Evolutionary conservation across 2,329 filamentous ascomycete species (phyloP).

Genomic region (Phaeoacremonium minimum): DNA sequence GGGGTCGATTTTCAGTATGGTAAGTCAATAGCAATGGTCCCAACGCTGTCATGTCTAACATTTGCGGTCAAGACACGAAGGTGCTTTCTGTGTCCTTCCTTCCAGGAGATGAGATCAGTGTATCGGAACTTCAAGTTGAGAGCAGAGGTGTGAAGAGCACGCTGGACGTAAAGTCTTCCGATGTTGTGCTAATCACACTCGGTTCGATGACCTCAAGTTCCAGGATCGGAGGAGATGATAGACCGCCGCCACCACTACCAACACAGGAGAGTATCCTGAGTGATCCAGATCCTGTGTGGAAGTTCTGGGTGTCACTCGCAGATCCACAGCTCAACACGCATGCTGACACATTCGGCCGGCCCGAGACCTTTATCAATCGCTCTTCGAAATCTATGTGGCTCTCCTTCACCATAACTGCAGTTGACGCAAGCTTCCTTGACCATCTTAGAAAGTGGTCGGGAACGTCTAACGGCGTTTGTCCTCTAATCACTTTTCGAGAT

Average conservation of each 20-base stretch:
- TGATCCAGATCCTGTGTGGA: conserved; percentile 30
- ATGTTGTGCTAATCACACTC: conserved; percentile 28
- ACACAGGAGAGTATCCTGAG: conserved; percentile 11
- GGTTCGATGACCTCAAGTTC: conserved; percentile 27
- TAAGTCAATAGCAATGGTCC: conserved; percentile 3
- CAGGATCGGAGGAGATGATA: conserved; percentile 20
- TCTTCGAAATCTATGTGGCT: conserved; percentile 25
- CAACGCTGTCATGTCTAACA: background rate
- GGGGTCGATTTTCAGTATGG: conserved; percentile 19
- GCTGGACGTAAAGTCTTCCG: conserved; percentile 11
- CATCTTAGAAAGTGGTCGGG: conserved; percentile 17
- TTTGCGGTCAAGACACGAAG: conserved; percentile 2
- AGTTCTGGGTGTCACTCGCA: conserved; percentile 27
- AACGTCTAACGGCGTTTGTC: conserved; percentile 9
- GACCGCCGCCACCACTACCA: conserved; percentile 16
- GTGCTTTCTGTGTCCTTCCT: conserved; percentile 5
- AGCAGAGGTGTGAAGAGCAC: background rate
- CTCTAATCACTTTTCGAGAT: conserved; percentile 28
- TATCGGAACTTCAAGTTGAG: background rate
- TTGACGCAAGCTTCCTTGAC: conserved; percentile 21
- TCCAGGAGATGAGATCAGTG: conserved; percentile 1
- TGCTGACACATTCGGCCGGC: conserved; percentile 26
- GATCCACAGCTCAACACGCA: conserved; percentile 15
- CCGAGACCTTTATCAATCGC: conserved; percentile 30
- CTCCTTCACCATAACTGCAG: conserved; percentile 30